Base-by-base conservation (phyloP, 1,284 basidiomycete species). In the Caloboletus firmus region DNA sequence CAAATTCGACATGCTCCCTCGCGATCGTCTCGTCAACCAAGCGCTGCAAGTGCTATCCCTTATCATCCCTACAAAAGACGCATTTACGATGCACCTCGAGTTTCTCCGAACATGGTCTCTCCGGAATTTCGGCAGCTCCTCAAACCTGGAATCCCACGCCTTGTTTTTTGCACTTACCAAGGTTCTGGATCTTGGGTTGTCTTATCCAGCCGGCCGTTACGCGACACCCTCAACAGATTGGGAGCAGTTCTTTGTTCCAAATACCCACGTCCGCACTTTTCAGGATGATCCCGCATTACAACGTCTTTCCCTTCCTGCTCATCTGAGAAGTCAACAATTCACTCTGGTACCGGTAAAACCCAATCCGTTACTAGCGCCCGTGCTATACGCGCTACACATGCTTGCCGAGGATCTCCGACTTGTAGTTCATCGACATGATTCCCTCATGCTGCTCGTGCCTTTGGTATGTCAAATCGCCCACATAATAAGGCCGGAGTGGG, bases 401-500 rank as follows among this genome's bases (percentile, higher is more conserved):
- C 78, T 94, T 3, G 91, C 80, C 0, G 91, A 95, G 63, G 80
- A 85, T 55, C 65, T 84, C 43, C 80, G 85, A 24, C 70, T 87
- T n/a, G 71, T 76, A 26, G 69, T 81, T n/a, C 73, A 79, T 53
- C 74, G 78, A 11, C 80, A 84, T 49, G 66, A 76, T 24, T 77
- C 80, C 2, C 70, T 94, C n/a, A 56, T 77, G n/a, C 73, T 73
- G 26, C 72, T 95, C 9, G 85, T 79, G 0, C 79, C 81, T 1
- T 60, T 93, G 11, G 78, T 95, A 8, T 82, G 85, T 54, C 76
- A 78, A 1, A 70, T 95, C n/a, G 88, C 89, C 3, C 64, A 77
- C 9, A 71, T 83, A 13, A 80, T 90, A 6, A 79, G 87, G 26
- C 80, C 81, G 0, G 90, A 92, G 63, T 97, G 93, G 91, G 80